phyloP scores from a whole-genome alignment of 495 filamentous ascomycete genomes.

The Lophiotrema nucula region DNA sequence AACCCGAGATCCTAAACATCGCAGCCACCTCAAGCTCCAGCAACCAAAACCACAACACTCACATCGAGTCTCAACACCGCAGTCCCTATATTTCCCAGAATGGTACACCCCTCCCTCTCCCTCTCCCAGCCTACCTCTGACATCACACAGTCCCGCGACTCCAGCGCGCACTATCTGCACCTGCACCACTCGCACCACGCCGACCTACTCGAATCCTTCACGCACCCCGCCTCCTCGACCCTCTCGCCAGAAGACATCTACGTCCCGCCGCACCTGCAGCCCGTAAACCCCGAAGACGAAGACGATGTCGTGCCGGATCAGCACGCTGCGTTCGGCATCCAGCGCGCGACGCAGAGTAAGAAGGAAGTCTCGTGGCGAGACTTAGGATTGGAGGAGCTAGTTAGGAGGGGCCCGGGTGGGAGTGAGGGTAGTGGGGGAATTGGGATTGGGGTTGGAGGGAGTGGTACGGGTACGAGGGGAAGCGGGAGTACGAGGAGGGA shows the following conservation, averaged over 20 bases:
- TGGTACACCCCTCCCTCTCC: neutral
- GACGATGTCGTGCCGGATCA: conserved; percentile 96
- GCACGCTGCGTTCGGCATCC: conserved; percentile 95
- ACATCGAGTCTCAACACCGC: neutral
- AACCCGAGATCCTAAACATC: too few relatives aligned
- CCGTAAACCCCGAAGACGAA: conserved; percentile 94
- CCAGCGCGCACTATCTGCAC: conserved; percentile 82
- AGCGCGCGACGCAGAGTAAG: conserved; percentile 68
- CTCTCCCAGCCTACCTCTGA: neutral
- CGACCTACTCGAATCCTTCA: conserved; percentile 79
- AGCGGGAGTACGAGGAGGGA: conserved; percentile 10
- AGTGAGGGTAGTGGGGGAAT: neutral
- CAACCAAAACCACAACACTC: too few relatives aligned
- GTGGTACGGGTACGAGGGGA: conserved; percentile 1
- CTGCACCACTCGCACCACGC: conserved; percentile 75
- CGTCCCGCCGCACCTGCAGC: conserved; percentile 84
- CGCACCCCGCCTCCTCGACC: conserved; percentile 29
- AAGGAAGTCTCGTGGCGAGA: conserved; percentile 83
- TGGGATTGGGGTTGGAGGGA: conserved; percentile 1
- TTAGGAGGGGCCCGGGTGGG: conserved; percentile 54
- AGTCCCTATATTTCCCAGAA: neutral
- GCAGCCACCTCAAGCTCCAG: too few relatives aligned
- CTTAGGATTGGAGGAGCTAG: conserved; percentile 70
- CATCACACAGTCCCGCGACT: conserved; percentile 71
- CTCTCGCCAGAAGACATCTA: conserved; percentile 65